Evolutionary conservation across 495 filamentous ascomycete species (phyloP), one percentile per base, ranked within the genome.

Genomic region (Talaromyces adpressus): DNA sequence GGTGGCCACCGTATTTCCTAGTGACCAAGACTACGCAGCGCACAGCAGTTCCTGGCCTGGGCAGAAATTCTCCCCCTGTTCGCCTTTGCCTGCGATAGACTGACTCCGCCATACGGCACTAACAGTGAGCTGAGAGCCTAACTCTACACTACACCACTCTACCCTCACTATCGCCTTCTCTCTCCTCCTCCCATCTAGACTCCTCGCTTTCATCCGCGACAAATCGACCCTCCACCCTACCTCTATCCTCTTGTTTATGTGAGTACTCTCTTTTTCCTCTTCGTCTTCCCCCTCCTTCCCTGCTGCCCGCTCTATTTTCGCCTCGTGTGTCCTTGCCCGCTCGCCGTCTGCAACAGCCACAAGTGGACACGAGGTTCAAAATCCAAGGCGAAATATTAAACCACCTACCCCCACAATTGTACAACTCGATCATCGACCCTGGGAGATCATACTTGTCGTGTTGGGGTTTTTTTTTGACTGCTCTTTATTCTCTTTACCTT

Each of bases 21-120:
- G 72, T 75, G 72, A 75, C 72, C 66, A 69, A 69, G 66, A 66
- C 69, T 71, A 75, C 72, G 72, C 72, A 64, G 68, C 61, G 66
- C 63, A 67, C 69, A 56, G 71, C 68, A 73, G 61, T 71, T 73
- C 69, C 69, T 66, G 67, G 70, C 67, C 72, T 71, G 72, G 70
- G 70, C 23, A 71, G 71, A 73, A 69, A 71, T 67, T 68, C 66
- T 59, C 20, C 36, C 36, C 57, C 57, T 36, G 57, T 14, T 49
- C 45, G 18, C 45, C 41, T 47, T 47, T n/a, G 41, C 36, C 32
- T 41, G 45, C 45, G 18, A 49, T 18, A 49, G n/a, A 7, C 45
- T 6, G 6, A 3, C 39, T 30, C 29, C 29, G 29, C 29, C 29
- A 30, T 30, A 45, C 32, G 32, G 11, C 32, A 36, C 32, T 36